phyloP scores from a whole-genome alignment of 164 flowering plant species.

The Macadamia integrifolia region DNA sequence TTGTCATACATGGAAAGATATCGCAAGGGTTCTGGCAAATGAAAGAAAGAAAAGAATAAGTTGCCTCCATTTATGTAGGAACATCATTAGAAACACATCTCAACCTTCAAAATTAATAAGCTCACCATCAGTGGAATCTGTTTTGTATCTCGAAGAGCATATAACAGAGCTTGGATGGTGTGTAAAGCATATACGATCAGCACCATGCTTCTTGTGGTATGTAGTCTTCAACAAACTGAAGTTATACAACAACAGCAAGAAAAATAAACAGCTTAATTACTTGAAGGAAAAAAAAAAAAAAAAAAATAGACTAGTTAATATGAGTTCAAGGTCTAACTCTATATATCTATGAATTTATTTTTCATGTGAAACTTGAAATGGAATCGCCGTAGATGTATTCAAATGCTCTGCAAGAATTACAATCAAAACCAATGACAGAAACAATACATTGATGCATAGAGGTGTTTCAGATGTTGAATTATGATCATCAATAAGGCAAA shows the following conservation, averaged over 20 bases:
- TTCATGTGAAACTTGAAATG: neutral
- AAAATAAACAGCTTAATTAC: neutral
- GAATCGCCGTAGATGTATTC: neutral
- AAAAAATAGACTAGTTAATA: neutral
- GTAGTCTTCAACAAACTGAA: conserved; percentile 89
- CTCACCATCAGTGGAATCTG: conserved; percentile 64
- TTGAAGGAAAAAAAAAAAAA: neutral
- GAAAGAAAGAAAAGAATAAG: neutral
- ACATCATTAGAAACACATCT: neutral
- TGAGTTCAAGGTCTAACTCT: neutral
- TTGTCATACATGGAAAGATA: conserved; percentile 97
- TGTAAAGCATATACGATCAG: conserved; percentile 90
- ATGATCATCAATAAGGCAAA: neutral
- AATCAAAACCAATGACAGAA: neutral
- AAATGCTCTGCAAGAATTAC: neutral
- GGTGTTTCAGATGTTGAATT: neutral
- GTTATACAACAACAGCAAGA: conserved; percentile 1
- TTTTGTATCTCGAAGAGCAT: conserved; percentile 81
- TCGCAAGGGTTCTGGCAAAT: conserved; percentile 65
- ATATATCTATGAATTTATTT: neutral
- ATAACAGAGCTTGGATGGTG: conserved; percentile 95
- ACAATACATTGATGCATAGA: neutral
- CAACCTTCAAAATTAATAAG: conserved; percentile 10
- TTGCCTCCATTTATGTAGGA: neutral
- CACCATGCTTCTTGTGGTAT: conserved; percentile 89